phyloP scores from a whole-genome alignment of 768 basidiomycete species.

The Tulasnella sp. region DNA sequence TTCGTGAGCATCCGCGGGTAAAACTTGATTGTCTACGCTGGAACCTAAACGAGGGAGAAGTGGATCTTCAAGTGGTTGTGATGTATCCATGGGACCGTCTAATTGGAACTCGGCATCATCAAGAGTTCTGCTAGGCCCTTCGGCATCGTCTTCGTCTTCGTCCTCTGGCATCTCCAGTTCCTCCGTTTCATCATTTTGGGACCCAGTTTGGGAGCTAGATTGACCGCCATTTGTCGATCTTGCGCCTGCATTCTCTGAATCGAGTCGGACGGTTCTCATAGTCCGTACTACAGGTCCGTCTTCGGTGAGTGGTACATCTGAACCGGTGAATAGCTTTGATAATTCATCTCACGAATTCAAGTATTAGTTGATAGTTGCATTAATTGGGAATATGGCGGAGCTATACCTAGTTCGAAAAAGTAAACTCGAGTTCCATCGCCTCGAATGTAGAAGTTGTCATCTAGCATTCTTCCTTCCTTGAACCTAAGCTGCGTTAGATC shows the following conservation, averaged over 20 bases:
- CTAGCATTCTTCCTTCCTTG: slow-evolving; percentile 72
- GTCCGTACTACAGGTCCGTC: slow-evolving; percentile 6
- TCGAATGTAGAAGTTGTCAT: slow-evolving; percentile 90
- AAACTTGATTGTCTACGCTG: too few species aligned
- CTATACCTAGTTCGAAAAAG: slow-evolving; percentile 76
- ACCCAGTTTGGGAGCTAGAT: too few species aligned
- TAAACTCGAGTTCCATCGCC: slow-evolving; percentile 97
- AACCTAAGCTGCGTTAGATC: slow-evolving; percentile 93
- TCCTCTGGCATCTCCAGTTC: background rate
- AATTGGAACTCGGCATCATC: too few species aligned
- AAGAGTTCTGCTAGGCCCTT: too few species aligned
- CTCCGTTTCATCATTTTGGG: background rate
- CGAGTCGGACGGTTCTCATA: slow-evolving; percentile 3
- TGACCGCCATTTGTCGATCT: too few species aligned
- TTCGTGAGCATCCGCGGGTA: too few species aligned
- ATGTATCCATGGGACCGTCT: too few species aligned
- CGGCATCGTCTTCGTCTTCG: background rate
- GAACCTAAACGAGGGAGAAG: too few species aligned
- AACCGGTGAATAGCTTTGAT: slow-evolving; percentile 10
- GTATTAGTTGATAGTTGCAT: background rate
- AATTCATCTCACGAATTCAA: slow-evolving; percentile 5
- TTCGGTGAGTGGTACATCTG: slow-evolving; percentile 1
- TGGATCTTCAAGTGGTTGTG: too few species aligned
- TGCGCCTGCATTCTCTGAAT: background rate
- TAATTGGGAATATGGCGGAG: background rate